Evolutionary conservation across 1,139 yeast genomes (phyloP).

Genomic region (Geotrichum australiense): DNA sequence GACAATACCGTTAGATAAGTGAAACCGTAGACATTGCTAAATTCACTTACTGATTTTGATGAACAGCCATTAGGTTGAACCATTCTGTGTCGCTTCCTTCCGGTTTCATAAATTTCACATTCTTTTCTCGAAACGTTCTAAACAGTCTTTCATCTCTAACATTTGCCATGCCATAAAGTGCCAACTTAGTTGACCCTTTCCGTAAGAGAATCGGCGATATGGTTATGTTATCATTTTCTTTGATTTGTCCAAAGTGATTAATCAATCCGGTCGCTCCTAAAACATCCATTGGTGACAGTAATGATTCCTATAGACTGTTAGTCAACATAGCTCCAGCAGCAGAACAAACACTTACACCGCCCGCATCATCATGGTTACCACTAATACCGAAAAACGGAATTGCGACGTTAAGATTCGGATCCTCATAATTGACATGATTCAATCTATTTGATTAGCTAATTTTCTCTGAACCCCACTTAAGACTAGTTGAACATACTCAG

Average conservation of each 20-base stretch:
- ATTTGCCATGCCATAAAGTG: slow-evolving; percentile 83
- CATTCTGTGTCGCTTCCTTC: slow-evolving; percentile 47
- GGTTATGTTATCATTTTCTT: slow-evolving; percentile 65
- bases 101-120: slow-evolving; percentile 74
- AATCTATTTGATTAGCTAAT: slow-evolving; percentile 28
- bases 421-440: slow-evolving; percentile 77
- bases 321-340: background rate
- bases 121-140: slow-evolving; percentile 72
- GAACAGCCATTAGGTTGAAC: slow-evolving; percentile 86
- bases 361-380: slow-evolving; percentile 96
- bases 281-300: slow-evolving; percentile 83
- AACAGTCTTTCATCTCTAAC: slow-evolving; percentile 85
- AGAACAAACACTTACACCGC: slow-evolving; percentile 46
- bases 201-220: slow-evolving; percentile 74
- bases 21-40: slow-evolving; percentile 22
- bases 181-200: slow-evolving; percentile 75
- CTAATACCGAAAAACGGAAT: slow-evolving; percentile 92
- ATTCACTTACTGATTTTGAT: slow-evolving; percentile 55
- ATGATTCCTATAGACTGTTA: slow-evolving; percentile 30
- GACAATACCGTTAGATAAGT: background rate
- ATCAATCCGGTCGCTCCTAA: slow-evolving; percentile 74
- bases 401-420: slow-evolving; percentile 79
- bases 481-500: slow-evolving; percentile 33
- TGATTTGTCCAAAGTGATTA: slow-evolving; percentile 83
- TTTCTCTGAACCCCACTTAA: background rate